These are phyloP conservation scores for Trichocladium antarcticum DNA, from an alignment of 495 filamentous ascomycete species.

Conservation along the genomic window DNA sequence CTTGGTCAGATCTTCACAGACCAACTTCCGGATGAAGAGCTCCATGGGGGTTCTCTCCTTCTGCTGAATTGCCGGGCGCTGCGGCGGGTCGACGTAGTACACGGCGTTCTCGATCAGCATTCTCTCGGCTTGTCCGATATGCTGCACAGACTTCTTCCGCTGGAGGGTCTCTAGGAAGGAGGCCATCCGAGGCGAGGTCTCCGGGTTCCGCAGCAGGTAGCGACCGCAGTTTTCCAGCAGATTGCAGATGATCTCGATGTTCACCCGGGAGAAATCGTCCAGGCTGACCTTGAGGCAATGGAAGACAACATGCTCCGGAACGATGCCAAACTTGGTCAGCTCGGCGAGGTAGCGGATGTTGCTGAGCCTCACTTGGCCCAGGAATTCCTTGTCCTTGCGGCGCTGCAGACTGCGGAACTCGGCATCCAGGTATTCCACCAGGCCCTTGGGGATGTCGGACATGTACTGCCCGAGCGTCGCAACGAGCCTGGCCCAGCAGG, in stretches of 20 bases:
- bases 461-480: slow-evolving; percentile 91
- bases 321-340: slow-evolving; percentile 94
- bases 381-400: slow-evolving; percentile 95
- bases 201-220: slow-evolving; percentile 86
- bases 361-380: slow-evolving; percentile 84
- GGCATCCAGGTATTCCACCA: slow-evolving; percentile 87
- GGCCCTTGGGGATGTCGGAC: slow-evolving; percentile 80
- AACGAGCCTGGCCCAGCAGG: slow-evolving; percentile 79
- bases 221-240: slow-evolving; percentile 95
- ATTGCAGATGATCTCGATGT: slow-evolving; percentile 96
- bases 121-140: slow-evolving; percentile 87
- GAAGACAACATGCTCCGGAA: slow-evolving; percentile 97
- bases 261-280: slow-evolving; percentile 96
- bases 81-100: slow-evolving; percentile 94
- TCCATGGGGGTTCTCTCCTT: slow-evolving; percentile 92
- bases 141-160: slow-evolving; percentile 90
- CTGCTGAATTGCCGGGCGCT: slow-evolving; percentile 86
- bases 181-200: slow-evolving; percentile 83
- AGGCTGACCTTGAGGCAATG: slow-evolving; percentile 95
- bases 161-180: slow-evolving; percentile 91
- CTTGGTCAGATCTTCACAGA: slow-evolving; percentile 89
- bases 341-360: slow-evolving; percentile 97
- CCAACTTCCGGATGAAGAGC: slow-evolving; percentile 78
- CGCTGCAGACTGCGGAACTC: slow-evolving; percentile 95
- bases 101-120: slow-evolving; percentile 98